phyloP scores from a whole-genome alignment of 129 eudicot genomes.

The Arctium lappa region DNA sequence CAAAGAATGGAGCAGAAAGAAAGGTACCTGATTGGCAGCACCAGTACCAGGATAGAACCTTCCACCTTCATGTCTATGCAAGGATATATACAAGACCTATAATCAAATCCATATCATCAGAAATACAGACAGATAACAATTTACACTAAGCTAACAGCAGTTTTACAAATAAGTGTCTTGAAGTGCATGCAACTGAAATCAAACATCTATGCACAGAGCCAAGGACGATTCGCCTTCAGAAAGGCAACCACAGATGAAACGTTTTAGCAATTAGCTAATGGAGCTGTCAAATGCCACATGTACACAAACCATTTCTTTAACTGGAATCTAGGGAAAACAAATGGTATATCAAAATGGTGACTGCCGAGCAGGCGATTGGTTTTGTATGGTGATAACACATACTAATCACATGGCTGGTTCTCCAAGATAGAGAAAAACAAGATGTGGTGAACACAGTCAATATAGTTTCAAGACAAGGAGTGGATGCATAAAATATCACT shows the following conservation, averaged over 20 bases:
- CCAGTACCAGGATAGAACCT: constrained; percentile 97
- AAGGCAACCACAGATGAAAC: too few species aligned
- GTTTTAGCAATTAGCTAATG: too few species aligned
- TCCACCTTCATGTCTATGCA: constrained; percentile 96
- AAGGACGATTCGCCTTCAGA: too few species aligned
- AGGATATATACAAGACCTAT: constrained; percentile 88
- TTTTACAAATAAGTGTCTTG: background rate
- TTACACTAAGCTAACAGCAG: constrained; percentile 5
- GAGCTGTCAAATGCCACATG: background rate
- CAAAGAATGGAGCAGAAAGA: background rate
- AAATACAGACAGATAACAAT: background rate
- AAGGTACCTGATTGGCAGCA: constrained; percentile 71
- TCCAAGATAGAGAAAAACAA: too few species aligned
- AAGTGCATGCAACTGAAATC: constrained; percentile 2
- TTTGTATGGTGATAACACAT: too few species aligned
- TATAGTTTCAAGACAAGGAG: too few species aligned
- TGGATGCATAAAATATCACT: background rate
- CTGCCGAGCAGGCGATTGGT: too few species aligned
- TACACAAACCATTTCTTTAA: background rate
- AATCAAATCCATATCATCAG: constrained; percentile 12
- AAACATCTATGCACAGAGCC: background rate
- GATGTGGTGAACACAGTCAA: too few species aligned
- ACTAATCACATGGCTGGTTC: too few species aligned
- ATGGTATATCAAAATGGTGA: too few species aligned
- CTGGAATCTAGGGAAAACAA: too few species aligned